A percentile compares a stretch with the other conserved stretches of the same genome.
Conservation (phyloP, 2,329 filamentous ascomycete species). For the Xylariaceae sp. region DNA sequence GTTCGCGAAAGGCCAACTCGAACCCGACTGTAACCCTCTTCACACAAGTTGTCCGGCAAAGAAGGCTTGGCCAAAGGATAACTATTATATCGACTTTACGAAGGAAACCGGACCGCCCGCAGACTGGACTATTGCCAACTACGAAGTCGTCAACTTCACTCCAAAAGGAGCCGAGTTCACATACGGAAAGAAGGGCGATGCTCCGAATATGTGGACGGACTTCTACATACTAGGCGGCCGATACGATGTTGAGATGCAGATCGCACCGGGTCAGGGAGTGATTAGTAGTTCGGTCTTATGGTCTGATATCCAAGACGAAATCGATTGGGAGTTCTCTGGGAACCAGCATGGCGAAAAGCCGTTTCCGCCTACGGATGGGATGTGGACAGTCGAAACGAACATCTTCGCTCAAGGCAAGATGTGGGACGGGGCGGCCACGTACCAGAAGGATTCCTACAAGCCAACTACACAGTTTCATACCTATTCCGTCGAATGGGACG, state of each 20-base stretch:
- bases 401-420: slow-evolving; percentile 39
- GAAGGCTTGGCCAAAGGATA: slow-evolving; percentile 33
- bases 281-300: slow-evolving; percentile 38
- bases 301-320: slow-evolving; percentile 43
- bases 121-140: slow-evolving; percentile 37
- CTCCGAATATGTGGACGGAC: slow-evolving; percentile 41
- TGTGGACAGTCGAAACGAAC: slow-evolving; percentile 37
- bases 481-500: slow-evolving; percentile 43
- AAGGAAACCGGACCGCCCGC: slow-evolving; percentile 32
- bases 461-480: slow-evolving; percentile 41
- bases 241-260: slow-evolving; percentile 42
- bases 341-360: slow-evolving; percentile 40
- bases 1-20: slow-evolving; percentile 35
- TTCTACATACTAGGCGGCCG: slow-evolving; percentile 43
- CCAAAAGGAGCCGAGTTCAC: slow-evolving; percentile 39
- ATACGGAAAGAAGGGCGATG: slow-evolving; percentile 38
- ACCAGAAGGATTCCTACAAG: slow-evolving; percentile 36
- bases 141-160: slow-evolving; percentile 37
- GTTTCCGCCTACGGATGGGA: slow-evolving; percentile 39
- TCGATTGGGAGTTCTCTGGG: slow-evolving; percentile 42
- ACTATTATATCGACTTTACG: slow-evolving; percentile 42
- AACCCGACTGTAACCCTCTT: slow-evolving; percentile 41
- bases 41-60: slow-evolving; percentile 36
- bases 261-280: slow-evolving; percentile 40
- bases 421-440: slow-evolving; percentile 40